Percentiles rank a stretch among this genome's conserved stretches.
Conservation (phyloP, 441 rosid species). For the Metrosideros polymorpha region DNA sequence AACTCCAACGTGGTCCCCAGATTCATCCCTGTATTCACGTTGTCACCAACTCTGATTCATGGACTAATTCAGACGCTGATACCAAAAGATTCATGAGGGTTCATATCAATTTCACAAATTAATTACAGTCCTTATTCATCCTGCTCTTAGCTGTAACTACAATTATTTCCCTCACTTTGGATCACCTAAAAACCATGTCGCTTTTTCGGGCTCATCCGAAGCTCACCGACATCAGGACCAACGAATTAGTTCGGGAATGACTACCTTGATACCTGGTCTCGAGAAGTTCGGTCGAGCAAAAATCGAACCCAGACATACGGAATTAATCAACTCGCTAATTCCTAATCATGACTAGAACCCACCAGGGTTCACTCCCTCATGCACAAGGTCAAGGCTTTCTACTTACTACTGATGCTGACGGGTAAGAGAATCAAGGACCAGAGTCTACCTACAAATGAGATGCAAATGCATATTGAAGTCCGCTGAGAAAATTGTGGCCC, state of each 20-base stretch:
- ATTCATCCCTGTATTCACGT: not conserved
- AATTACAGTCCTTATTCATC: not conserved
- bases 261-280: not conserved
- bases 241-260: not conserved
- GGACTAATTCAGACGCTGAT: not conserved
- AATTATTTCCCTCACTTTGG: not conserved
- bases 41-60: not conserved
- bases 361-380: not conserved
- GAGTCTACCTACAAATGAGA: not conserved
- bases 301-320: not conserved
- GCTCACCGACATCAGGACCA: not conserved
- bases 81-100: not conserved
- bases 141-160: not conserved
- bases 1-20: not conserved
- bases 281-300: not conserved
- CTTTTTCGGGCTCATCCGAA: not conserved
- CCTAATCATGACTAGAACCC: not conserved
- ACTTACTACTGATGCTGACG: not conserved
- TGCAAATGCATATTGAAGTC: not conserved
- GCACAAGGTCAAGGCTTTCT: not conserved
- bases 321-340: not conserved
- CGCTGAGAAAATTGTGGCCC: not conserved
- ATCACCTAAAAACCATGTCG: not conserved
- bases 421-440: not conserved
- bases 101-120: not conserved